Base-by-base conservation (phyloP, 106 monocot species). In the Acanthochlamys bracteata region DNA sequence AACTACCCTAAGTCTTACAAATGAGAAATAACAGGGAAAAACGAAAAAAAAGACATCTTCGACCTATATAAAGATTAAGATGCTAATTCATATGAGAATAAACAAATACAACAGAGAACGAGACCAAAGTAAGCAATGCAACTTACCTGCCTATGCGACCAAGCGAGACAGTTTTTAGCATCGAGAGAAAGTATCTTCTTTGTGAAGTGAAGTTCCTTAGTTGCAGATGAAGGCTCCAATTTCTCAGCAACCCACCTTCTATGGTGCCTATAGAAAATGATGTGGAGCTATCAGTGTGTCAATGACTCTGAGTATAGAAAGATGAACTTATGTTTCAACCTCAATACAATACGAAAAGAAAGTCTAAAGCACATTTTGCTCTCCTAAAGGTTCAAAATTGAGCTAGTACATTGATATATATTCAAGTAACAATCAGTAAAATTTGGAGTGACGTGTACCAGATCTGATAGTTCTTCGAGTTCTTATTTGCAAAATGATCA, bases 81-180 rank as follows among this genome's bases (percentile, higher is more conserved):
- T n/a, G n/a, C n/a, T n/a, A n/a, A n/a, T n/a, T n/a, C n/a, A n/a
- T n/a, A n/a, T n/a, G n/a, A n/a, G n/a, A n/a, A 7, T 45, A 45
- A 9, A 45, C 43, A 45, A 45, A 45, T 45, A 45, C 7, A 45
- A 45, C 7, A 9, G 43, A 45, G 13, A 9, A 13, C 13, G 10
- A 45, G 7, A 54, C 4, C 53, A 19, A 63, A 42, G 1, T 20
- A 42, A 63, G 42, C 19, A 7, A 52, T 39, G 24, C 14, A 69
- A 69, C 53, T 11, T 43, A 88, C 96, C 98, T 98, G 92, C 64
- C 98, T 83, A 65, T 98, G 98, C 63, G 98, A 98, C 98, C 98
- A 98, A 3, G 92, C 85, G 79, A 92, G 98, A 71, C 92, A 98
- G 54, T 98, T 85, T 86, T 98, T 98, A 14, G 85, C 83, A 92